Evolutionary conservation across 306 rosid species (phyloP).

Genomic region (Betula pendula): DNA sequence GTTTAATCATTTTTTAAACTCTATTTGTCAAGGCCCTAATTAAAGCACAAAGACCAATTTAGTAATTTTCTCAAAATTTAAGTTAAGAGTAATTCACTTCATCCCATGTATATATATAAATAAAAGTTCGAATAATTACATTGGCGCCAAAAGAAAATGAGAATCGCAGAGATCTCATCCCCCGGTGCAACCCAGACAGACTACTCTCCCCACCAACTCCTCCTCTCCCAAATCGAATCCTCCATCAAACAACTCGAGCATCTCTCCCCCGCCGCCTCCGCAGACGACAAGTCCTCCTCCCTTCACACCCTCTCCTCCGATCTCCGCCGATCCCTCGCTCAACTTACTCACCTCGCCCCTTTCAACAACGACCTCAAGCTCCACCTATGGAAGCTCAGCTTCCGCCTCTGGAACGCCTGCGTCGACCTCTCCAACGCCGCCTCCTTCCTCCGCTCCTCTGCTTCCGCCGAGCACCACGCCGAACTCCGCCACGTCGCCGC

Average conservation of each 20-base stretch:
- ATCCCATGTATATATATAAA: too few relatives aligned
- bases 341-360: slow-evolving; percentile 51
- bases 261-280: slow-evolving; percentile 24
- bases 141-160: slow-evolving; percentile 43
- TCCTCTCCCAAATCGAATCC: slow-evolving; percentile 57
- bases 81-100: too few relatives aligned
- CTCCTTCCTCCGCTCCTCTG: slow-evolving; percentile 45
- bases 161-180: slow-evolving; percentile 70
- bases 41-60: too few relatives aligned
- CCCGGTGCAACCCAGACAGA: slow-evolving; percentile 40
- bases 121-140: too few relatives aligned
- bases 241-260: slow-evolving; percentile 58
- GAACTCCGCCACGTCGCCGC: slow-evolving; percentile 78
- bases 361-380: slow-evolving; percentile 63
- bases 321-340: slow-evolving; percentile 52
- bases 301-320: slow-evolving; percentile 38
- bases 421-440: slow-evolving; percentile 84
- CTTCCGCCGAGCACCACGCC: slow-evolving; percentile 51
- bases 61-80: too few relatives aligned
- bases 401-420: slow-evolving; percentile 93
- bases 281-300: slow-evolving; percentile 1
- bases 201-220: slow-evolving; percentile 30
- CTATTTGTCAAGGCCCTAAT: too few relatives aligned
- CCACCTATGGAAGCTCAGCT: slow-evolving; percentile 82
- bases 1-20: too few relatives aligned